Evolutionary conservation across 2,329 filamentous ascomycete species (phyloP), one percentile per base, ranked within the genome.

Genomic region (Grosmannia clavigera): DNA sequence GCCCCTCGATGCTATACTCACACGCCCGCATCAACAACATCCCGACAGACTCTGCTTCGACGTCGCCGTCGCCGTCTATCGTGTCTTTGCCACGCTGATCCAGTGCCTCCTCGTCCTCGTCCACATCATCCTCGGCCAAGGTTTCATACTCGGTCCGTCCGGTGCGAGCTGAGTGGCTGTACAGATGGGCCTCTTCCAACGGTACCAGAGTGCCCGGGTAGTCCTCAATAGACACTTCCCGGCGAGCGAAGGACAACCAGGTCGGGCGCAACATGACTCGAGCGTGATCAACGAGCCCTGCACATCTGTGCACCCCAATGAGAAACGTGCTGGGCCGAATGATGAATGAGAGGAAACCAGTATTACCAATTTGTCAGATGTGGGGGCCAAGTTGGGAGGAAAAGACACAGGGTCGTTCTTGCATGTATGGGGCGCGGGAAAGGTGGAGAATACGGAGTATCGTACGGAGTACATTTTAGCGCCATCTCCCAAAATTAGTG

Each of bases 1-100:
- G 73, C 5, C 80, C 80, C 65, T 90, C 86, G 59, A 92, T 75
- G 50, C 85, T 90, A 67, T 87, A 83, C 67, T 81, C 81, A 62
- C 75, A 76, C 2, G 74, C 76, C 56, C 74, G 74, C 72, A 78
- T 81, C 66, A 78, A 72, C 61, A 83, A 67, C 78, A 84, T 81
- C 12, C 78, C 76, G 61, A 75, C 70, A 54, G 73, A 65, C 64
- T 74, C 74, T n/a, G 71, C 66, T n/a, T 69, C 33, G 33, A 35
- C 9, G 33, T 35, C 33, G 33, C 64, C 67, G 35, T 69, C 33
- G 33, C 64, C 67, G 35, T 61, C 66, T 12, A 14, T 16, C 46
- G 29, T 3, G 27, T 51, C n/a, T 19, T 40, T 29, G n/a, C 29
- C 5, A 22, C 35, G 27, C 29, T 22, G 50, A 40, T 51, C 25